Evolutionary conservation across 495 filamentous ascomycete genomes (phyloP), one percentile per base, ranked within the genome.

Genomic region (Penicillium verhagenii): DNA sequence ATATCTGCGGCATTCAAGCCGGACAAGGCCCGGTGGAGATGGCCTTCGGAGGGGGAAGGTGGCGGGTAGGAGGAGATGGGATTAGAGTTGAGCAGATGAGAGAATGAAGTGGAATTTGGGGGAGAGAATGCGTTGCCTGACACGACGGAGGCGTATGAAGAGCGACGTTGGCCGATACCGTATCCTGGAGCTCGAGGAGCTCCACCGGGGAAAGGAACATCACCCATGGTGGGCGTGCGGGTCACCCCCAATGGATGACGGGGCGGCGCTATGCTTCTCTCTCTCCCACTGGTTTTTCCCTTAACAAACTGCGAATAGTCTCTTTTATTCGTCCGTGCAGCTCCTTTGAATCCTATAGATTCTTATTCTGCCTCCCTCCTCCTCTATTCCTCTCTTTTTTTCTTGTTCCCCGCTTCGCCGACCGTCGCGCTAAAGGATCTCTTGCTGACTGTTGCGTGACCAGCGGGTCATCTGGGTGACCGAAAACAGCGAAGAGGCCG

Each of bases 81-180:
- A 52, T 70, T 72, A 37, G 81, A 72, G 68, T 57, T 83, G 23
- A 85, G 73, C 18, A 89, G 74, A 60, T 87, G 82, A 1, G 86
- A 81, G 62, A 89, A 82, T 39, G 79, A 76, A 65, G 68, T 78
- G 42, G 72, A 72, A 53, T 74, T 63, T 14, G 81, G 62, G 60
- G 63, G 79, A 38, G 79, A 73, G 21, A 75, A 65, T 53, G 80
- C 77, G 62, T 85, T 74, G 50, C 89, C 89, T 28, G 91, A 87
- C 47, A 88, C 82, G 46, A 92, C 88, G 48, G 90, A 90, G 44
- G 91, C 90, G 78, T 96, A 95, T 28, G 91, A 95, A 24, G 76
- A 80, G 54, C 76, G 75, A 57, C 78, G 72, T 45, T 70, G 77
- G 52, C 71, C 70, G 61, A 74, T 69, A 64, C 65, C 74, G 52